These are phyloP conservation scores for Uromyces viciae-fabae DNA, from an alignment of 1,284 basidiomycete species.

Conservation along the genomic window DNA sequence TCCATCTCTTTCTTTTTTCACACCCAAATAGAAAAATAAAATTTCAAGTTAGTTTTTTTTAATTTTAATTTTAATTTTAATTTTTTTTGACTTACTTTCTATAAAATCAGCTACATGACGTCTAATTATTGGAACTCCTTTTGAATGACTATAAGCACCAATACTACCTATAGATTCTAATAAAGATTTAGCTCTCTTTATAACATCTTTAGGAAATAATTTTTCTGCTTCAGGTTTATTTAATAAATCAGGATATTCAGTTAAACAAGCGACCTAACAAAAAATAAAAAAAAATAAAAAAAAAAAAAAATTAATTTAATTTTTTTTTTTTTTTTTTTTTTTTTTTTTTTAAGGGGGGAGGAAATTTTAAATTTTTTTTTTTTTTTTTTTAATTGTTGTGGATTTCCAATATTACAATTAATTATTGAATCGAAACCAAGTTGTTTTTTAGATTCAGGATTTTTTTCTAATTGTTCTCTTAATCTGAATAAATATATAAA, in stretches of 20 bases:
- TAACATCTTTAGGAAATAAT: conserved; percentile 79
- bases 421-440: conserved; percentile 87
- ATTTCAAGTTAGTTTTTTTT: not conserved
- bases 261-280: conserved; percentile 73
- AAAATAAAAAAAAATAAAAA: not conserved
- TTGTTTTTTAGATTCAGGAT: conserved; percentile 52
- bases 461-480: not conserved
- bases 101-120: conserved; percentile 87
- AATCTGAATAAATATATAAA: not conserved
- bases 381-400: conserved; percentile 91
- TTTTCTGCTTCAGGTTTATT: conserved; percentile 63
- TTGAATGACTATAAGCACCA: conserved; percentile 93
- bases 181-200: conserved; percentile 75
- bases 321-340: too few species aligned
- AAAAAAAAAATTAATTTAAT: conserved; percentile 49
- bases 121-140: conserved; percentile 84
- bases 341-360: not conserved
- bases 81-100: conserved; percentile 61
- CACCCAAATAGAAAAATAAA: not conserved
- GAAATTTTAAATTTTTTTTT: conserved; percentile 79
- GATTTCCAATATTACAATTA: conserved; percentile 95
- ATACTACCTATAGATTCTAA: conserved; percentile 83
- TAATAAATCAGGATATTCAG: conserved; percentile 84
- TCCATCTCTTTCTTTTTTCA: conserved; percentile 72
- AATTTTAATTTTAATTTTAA: not conserved